These are phyloP conservation scores for Botrytis paeoniae DNA, from an alignment of 2,329 filamentous ascomycete genomes.

Conservation along the genomic window DNA sequence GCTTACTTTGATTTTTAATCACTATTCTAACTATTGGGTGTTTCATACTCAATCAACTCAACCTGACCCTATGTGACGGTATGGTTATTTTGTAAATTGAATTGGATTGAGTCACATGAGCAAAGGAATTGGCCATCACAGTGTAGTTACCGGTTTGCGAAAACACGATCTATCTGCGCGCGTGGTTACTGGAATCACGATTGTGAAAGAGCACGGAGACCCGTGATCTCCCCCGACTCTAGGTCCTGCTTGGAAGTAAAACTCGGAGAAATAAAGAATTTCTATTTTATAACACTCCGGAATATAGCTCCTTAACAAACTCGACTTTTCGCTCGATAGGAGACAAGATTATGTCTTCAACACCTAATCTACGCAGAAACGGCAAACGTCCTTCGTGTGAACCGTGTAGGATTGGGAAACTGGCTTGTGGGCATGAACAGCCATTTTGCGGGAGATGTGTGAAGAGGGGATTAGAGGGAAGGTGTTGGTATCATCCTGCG, in stretches of 20 bases:
- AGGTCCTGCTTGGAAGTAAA: background rate
- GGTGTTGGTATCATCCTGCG: slow-evolving; percentile 16
- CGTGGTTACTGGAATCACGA: background rate
- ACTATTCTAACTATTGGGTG: background rate
- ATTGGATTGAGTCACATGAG: background rate
- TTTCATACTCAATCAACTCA: background rate
- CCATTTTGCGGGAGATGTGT: slow-evolving; percentile 34
- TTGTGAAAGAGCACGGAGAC: background rate
- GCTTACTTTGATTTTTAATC: background rate
- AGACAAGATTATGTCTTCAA: background rate
- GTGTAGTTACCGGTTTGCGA: background rate
- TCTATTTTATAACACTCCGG: background rate
- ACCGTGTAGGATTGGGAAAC: slow-evolving; percentile 35
- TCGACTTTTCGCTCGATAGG: background rate
- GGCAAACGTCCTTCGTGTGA: slow-evolving; percentile 37
- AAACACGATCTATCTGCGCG: background rate
- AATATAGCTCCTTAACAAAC: background rate
- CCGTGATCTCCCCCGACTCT: background rate
- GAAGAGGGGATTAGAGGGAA: slow-evolving; percentile 12
- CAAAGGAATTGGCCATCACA: background rate
- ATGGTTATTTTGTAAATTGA: background rate
- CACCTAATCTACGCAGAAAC: slow-evolving; percentile 28
- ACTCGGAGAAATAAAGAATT: too few relatives aligned
- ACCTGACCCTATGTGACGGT: background rate
- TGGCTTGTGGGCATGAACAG: slow-evolving; percentile 34